Evolutionary conservation across 2,329 filamentous ascomycete species (phyloP).

Genomic region (Lachnellula suecica): DNA sequence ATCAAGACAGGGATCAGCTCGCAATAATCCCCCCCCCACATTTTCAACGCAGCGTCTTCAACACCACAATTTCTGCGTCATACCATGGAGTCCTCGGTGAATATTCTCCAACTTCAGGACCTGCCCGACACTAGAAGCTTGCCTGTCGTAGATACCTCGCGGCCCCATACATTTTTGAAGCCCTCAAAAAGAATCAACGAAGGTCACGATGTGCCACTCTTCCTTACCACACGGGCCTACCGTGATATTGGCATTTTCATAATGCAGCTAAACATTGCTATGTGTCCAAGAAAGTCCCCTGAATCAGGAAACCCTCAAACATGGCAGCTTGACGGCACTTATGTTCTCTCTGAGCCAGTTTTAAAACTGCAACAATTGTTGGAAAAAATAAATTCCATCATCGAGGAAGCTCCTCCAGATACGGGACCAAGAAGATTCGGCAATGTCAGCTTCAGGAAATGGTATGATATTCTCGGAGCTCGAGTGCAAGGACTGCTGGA

Average conservation of each 20-base stretch:
- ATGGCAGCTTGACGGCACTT: slow-evolving; percentile 46
- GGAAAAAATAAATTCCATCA: slow-evolving; percentile 59
- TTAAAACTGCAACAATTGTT: slow-evolving; percentile 66
- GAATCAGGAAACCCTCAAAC: slow-evolving; percentile 45
- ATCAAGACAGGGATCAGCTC: neutral
- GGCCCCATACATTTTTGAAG: slow-evolving; percentile 57
- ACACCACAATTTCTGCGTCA: neutral
- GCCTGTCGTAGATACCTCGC: slow-evolving; percentile 43
- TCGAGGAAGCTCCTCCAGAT: slow-evolving; percentile 80
- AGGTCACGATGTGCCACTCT: slow-evolving; percentile 75
- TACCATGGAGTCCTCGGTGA: slow-evolving; percentile 10
- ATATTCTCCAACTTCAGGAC: neutral
- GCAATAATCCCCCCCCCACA: neutral
- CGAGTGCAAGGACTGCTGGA: slow-evolving; percentile 55
- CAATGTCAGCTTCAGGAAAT: slow-evolving; percentile 85
- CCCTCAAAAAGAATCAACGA: slow-evolving; percentile 85
- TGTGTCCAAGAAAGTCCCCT: slow-evolving; percentile 67
- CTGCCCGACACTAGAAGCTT: slow-evolving; percentile 13
- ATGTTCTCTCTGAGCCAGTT: slow-evolving; percentile 48
- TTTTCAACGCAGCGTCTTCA: neutral
- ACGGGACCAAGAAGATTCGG: slow-evolving; percentile 86
- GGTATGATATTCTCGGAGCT: slow-evolving; percentile 70
- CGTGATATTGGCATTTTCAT: slow-evolving; percentile 84
- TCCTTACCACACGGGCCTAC: slow-evolving; percentile 81
- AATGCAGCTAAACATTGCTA: slow-evolving; percentile 82